Evolutionary conservation across 2,329 filamentous ascomycete genomes (phyloP).

Genomic region (Trichoderma koningii): DNA sequence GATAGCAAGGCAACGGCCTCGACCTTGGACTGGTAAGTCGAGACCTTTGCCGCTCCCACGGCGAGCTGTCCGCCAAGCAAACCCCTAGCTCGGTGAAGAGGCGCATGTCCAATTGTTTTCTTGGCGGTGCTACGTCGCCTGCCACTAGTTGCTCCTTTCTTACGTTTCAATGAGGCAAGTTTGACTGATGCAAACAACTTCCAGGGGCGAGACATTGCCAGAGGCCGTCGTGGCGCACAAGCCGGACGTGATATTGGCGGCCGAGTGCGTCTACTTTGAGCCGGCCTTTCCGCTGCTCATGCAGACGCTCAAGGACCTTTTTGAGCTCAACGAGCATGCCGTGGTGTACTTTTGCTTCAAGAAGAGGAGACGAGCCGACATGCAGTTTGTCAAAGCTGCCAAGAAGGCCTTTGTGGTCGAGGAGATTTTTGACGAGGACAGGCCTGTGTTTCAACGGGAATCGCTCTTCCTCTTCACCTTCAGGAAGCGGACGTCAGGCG

Average conservation of each 20-base stretch:
- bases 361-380: constrained; percentile 79
- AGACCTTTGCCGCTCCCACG: neutral
- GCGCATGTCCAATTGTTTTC: neutral
- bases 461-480: constrained; percentile 64
- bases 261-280: constrained; percentile 97
- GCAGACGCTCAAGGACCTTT: constrained; percentile 72
- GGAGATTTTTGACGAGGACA: constrained; percentile 64
- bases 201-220: constrained; percentile 63
- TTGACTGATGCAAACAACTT: constrained; percentile 22
- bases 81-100: neutral
- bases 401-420: constrained; percentile 66
- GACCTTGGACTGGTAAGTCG: constrained; percentile 76
- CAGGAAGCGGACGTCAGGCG: constrained; percentile 42
- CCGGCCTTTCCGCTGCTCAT: constrained; percentile 88
- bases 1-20: constrained; percentile 62
- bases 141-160: constrained; percentile 4
- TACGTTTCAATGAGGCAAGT: neutral
- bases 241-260: constrained; percentile 85
- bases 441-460: constrained; percentile 58
- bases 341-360: constrained; percentile 88
- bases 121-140: constrained; percentile 14
- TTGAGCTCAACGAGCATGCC: constrained; percentile 68
- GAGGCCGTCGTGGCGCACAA: constrained; percentile 54
- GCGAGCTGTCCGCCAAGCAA: neutral
- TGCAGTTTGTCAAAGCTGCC: constrained; percentile 72